phyloP scores from a whole-genome alignment of 2,329 filamentous ascomycete genomes.

The Ilyonectria destructans region DNA sequence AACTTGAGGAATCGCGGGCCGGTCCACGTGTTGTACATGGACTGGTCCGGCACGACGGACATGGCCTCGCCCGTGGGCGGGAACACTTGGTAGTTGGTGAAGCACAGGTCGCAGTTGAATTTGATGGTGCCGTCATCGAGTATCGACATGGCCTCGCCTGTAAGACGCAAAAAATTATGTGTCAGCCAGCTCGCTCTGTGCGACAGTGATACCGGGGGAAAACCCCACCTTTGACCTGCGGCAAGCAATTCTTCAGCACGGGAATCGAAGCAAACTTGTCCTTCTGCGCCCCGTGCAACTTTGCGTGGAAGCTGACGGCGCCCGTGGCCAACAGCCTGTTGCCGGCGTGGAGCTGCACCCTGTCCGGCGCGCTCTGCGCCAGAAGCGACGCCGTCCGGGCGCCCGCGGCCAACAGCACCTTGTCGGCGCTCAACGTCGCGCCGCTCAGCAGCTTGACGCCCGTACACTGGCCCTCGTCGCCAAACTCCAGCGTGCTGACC shows the following conservation, averaged over 20 bases:
- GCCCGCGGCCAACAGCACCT: constrained; percentile 70
- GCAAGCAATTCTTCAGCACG: constrained; percentile 65
- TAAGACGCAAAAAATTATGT: not conserved
- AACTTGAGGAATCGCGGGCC: constrained; percentile 56
- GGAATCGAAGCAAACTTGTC: constrained; percentile 66
- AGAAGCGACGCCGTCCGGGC: constrained; percentile 71
- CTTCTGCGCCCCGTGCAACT: constrained; percentile 61
- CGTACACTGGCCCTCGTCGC: constrained; percentile 60
- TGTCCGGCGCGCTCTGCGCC: constrained; percentile 65
- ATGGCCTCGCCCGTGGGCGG: constrained; percentile 66
- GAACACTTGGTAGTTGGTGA: constrained; percentile 68
- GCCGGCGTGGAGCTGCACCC: constrained; percentile 67
- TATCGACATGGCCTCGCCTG: constrained; percentile 62
- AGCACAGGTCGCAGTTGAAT: constrained; percentile 73
- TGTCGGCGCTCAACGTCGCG: constrained; percentile 64
- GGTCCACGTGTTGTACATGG: constrained; percentile 62
- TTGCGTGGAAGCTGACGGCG: constrained; percentile 61
- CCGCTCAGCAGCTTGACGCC: constrained; percentile 68
- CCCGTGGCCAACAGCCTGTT: constrained; percentile 72
- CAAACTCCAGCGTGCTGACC: constrained; percentile 64
- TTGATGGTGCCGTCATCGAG: constrained; percentile 69
- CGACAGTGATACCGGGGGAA: not conserved
- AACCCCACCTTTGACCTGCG: constrained; percentile 59
- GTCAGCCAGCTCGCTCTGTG: constrained; percentile 26
- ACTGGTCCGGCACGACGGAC: constrained; percentile 64